Evolutionary conservation across 129 eudicot species (phyloP).

Genomic region (Flaveria sonorensis): DNA sequence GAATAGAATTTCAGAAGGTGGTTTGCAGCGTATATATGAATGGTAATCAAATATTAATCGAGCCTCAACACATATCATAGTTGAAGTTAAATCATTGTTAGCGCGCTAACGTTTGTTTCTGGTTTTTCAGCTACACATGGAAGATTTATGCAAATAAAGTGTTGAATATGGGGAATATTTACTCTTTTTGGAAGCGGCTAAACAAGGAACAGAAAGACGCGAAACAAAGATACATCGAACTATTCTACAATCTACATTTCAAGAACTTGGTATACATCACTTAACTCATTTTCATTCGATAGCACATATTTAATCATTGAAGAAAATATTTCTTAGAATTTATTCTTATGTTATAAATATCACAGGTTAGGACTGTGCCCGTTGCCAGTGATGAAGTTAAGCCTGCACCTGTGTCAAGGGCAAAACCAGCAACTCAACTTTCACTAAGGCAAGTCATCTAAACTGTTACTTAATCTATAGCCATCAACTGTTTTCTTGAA

Average conservation of each 20-base stretch:
- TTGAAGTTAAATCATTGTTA: background rate
- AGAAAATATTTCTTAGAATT: background rate
- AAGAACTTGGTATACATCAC: slow-evolving; percentile 64
- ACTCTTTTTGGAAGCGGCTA: slow-evolving; percentile 75
- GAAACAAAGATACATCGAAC: slow-evolving; percentile 81
- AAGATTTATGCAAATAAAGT: slow-evolving; percentile 95
- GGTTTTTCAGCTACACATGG: slow-evolving; percentile 83
- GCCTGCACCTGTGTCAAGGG: slow-evolving; percentile 35
- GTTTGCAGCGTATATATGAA: slow-evolving; percentile 82
- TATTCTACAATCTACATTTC: slow-evolving; percentile 68
- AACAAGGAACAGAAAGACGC: slow-evolving; percentile 78
- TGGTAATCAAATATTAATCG: slow-evolving; percentile 47
- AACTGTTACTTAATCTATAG: background rate
- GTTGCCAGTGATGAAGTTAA: slow-evolving; percentile 36
- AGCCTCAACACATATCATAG: background rate
- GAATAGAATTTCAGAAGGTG: slow-evolving; percentile 67
- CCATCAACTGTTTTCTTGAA: background rate
- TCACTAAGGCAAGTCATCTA: slow-evolving; percentile 37
- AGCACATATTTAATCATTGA: background rate
- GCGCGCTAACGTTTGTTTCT: background rate
- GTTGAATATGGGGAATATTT: slow-evolving; percentile 84
- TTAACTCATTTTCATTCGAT: background rate
- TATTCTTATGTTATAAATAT: slow-evolving; percentile 3
- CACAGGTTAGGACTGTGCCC: slow-evolving; percentile 56
- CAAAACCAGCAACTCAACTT: slow-evolving; percentile 37